Conservation (phyloP, 2,329 filamentous ascomycete genomes). For the Penicillium sp. region DNA sequence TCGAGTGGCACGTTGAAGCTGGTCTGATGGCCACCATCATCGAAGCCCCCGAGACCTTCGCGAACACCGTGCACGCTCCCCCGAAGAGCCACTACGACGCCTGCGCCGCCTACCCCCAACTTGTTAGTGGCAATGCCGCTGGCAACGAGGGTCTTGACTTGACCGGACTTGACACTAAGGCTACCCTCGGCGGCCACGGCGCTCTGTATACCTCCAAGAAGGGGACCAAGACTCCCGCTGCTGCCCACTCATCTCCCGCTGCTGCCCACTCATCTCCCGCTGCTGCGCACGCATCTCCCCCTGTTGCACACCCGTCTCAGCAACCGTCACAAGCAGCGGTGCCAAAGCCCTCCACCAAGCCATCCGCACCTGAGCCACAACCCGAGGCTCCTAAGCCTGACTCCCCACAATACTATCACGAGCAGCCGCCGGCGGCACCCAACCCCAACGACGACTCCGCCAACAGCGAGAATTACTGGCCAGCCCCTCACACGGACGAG, state of each 20-base stretch:
- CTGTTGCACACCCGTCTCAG: background rate
- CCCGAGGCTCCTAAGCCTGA: background rate
- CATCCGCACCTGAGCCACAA: background rate
- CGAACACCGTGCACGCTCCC: conserved; percentile 14
- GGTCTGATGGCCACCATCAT: conserved; percentile 36
- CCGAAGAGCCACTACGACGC: conserved; percentile 24
- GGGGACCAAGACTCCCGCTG: background rate
- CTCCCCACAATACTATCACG: background rate
- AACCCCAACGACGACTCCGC: background rate
- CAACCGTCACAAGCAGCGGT: background rate
- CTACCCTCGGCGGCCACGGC: conserved; percentile 12
- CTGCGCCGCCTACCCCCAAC: conserved; percentile 26
- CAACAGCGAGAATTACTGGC: conserved; percentile 11
- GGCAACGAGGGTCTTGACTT: conserved; percentile 22
- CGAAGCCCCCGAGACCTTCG: conserved; percentile 33
- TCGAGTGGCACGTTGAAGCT: conserved; percentile 38
- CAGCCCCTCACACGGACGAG: background rate
- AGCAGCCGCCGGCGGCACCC: background rate
- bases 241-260: background rate
- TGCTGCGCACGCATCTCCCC: background rate
- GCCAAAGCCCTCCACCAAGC: background rate
- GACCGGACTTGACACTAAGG: conserved; percentile 14
- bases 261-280: background rate
- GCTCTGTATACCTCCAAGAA: conserved; percentile 17
- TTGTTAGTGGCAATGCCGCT: conserved; percentile 26